Evolutionary conservation across 2,329 filamentous ascomycete species (phyloP).

Genomic region (Alternaria brassicae): DNA sequence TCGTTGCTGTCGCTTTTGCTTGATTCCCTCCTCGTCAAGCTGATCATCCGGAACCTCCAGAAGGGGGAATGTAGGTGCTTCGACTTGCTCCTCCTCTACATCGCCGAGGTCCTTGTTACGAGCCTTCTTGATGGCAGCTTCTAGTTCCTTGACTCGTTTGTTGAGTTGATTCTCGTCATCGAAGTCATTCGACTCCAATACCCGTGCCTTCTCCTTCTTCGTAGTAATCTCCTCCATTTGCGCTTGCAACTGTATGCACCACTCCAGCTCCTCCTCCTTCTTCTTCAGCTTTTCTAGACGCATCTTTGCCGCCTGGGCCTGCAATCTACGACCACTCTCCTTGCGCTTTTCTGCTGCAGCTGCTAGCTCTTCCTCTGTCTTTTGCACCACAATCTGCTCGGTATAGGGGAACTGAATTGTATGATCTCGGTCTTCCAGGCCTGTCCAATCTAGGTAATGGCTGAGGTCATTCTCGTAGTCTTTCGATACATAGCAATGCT

Average conservation of each 20-base stretch:
- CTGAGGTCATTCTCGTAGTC: conserved; percentile 82
- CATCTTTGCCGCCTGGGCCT: conserved; percentile 98
- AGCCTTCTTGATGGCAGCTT: conserved; percentile 86
- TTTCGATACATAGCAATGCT: conserved; percentile 88
- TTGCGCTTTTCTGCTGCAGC: conserved; percentile 91
- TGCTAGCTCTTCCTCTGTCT: conserved; percentile 92
- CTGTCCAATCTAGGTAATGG: conserved; percentile 86
- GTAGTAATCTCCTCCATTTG: conserved; percentile 76
- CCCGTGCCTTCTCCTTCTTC: conserved; percentile 79
- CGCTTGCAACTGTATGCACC: conserved; percentile 83
- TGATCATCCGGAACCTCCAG: conserved; percentile 90
- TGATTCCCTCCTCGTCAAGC: conserved; percentile 87
- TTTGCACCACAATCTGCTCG: conserved; percentile 87
- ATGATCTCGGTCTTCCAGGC: conserved; percentile 85
- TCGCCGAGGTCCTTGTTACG: conserved; percentile 92
- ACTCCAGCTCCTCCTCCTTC: conserved; percentile 94
- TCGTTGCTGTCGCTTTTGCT: conserved; percentile 90
- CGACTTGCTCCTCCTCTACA: conserved; percentile 76
- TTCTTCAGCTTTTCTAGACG: conserved; percentile 91
- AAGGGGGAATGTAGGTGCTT: conserved; percentile 84
- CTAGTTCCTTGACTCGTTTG: conserved; percentile 83
- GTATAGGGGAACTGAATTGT: conserved; percentile 94
- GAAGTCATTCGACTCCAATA: conserved; percentile 89
- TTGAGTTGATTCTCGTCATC: conserved; percentile 90
- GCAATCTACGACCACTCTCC: conserved; percentile 87